These are phyloP conservation scores for Ephemerocybe angulata DNA, from an alignment of 768 basidiomycete genomes.

Conservation along the genomic window DNA sequence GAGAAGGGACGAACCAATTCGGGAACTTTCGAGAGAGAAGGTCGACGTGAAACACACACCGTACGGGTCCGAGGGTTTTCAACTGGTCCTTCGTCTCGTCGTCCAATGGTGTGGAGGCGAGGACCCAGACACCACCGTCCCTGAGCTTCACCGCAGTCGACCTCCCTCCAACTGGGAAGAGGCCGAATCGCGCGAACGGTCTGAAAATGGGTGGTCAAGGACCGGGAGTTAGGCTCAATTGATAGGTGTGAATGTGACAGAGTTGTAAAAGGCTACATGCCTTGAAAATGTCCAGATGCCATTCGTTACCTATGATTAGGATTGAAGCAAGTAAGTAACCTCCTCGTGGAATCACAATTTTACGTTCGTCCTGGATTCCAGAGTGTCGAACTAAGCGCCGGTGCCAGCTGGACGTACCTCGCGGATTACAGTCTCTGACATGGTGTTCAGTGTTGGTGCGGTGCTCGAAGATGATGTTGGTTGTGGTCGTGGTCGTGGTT, in stretches of 20 bases:
- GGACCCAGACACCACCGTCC: constrained; percentile 71
- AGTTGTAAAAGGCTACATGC: constrained; percentile 26
- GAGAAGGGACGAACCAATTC: neutral
- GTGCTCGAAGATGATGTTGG: no score
- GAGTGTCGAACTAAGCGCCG: neutral
- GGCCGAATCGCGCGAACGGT: constrained; percentile 61
- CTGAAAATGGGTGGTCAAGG: constrained; percentile 27
- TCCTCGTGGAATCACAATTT: neutral
- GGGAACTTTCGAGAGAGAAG: neutral
- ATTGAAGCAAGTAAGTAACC: neutral
- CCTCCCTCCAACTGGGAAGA: constrained; percentile 77
- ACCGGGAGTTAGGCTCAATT: neutral
- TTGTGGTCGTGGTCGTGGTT: no score
- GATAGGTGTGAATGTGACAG: neutral
- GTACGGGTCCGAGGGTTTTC: constrained; percentile 64
- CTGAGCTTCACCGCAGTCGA: constrained; percentile 75
- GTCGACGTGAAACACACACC: constrained; percentile 33
- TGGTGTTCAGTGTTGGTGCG: no score
- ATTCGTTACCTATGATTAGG: constrained; percentile 37
- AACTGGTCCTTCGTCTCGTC: constrained; percentile 61
- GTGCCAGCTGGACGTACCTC: constrained; percentile 24
- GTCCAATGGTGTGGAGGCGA: constrained; percentile 76
- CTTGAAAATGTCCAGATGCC: constrained; percentile 66
- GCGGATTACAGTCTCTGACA: constrained; percentile 38
- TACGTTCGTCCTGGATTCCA: neutral